Percentiles rank a stretch among this genome's conserved stretches.
These are phyloP conservation scores for Metschnikowia kunwiensis DNA, from an alignment of 805 yeast genomes.

Conservation along the genomic window DNA sequence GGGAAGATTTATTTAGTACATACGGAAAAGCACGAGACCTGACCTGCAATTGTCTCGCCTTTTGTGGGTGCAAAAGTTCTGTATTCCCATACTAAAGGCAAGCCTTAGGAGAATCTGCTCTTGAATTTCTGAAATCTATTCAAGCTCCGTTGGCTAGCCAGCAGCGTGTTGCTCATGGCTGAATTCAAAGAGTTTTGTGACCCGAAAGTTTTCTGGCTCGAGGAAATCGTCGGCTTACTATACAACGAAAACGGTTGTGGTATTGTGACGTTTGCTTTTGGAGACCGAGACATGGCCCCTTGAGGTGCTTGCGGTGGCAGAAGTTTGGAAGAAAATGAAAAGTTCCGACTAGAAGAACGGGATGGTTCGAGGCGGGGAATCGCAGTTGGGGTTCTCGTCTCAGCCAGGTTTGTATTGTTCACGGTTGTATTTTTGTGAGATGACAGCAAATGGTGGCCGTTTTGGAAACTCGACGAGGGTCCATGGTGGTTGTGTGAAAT, in stretches of 20 bases:
- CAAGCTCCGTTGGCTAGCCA: constrained; percentile 21
- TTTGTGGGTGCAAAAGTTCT: no score
- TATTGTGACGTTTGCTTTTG: constrained; percentile 19
- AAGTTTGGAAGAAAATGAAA: background rate
- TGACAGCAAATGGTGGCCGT: no score
- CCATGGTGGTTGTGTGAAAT: no score
- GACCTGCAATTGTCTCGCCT: no score
- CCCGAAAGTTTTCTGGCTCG: constrained; percentile 30
- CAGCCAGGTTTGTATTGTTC: no score
- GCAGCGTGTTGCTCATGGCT: constrained; percentile 15
- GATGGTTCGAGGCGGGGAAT: no score
- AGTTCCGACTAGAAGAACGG: background rate
- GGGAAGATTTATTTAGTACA: no score
- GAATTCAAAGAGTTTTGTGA: constrained; percentile 12
- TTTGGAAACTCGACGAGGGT: no score
- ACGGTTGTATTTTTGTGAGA: no score
- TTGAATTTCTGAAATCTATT: constrained; percentile 35
- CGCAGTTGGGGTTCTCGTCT: no score
- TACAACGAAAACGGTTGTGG: constrained; percentile 29
- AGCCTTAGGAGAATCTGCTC: constrained; percentile 21
- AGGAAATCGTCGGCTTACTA: constrained; percentile 41
- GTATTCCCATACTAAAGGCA: no score
- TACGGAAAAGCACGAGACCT: no score
- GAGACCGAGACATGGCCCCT: background rate
- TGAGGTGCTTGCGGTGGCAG: background rate